Evolutionary conservation across 345 rosid genomes (phyloP).

Genomic region (Lepidium aucheri): DNA sequence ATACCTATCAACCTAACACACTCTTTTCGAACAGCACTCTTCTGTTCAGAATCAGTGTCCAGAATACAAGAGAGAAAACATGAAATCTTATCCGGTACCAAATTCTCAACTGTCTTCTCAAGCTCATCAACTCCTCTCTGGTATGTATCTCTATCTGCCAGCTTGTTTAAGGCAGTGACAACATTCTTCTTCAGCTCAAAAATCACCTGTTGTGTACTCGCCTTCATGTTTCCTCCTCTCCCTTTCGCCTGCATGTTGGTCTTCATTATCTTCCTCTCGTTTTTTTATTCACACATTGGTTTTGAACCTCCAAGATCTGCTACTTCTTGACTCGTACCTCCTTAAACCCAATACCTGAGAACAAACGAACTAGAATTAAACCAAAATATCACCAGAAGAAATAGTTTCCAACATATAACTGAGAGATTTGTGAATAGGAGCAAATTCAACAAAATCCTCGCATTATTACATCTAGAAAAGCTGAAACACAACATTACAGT

Average conservation of each 20-base stretch:
- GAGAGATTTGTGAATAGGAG: background rate
- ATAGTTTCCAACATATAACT: background rate
- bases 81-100: conserved; percentile 46
- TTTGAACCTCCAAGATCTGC: background rate
- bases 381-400: background rate
- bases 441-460: background rate
- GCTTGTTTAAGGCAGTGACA: conserved; percentile 66
- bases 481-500: background rate
- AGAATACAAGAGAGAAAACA: conserved; percentile 72
- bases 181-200: conserved; percentile 74
- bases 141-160: conserved; percentile 85
- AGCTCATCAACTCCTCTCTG: conserved; percentile 79
- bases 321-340: background rate
- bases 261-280: conserved; percentile 31
- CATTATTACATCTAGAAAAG: background rate
- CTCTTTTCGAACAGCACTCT: conserved; percentile 62
- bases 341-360: background rate
- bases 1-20: conserved; percentile 61
- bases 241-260: conserved; percentile 31
- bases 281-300: background rate
- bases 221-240: conserved; percentile 39
- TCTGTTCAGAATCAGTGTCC: conserved; percentile 70
- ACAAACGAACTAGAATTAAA: background rate
- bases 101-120: conserved; percentile 51
- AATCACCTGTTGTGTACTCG: conserved; percentile 36